phyloP scores from a whole-genome alignment of 139 green algal genomes.

The Tetraselmis chui region DNA sequence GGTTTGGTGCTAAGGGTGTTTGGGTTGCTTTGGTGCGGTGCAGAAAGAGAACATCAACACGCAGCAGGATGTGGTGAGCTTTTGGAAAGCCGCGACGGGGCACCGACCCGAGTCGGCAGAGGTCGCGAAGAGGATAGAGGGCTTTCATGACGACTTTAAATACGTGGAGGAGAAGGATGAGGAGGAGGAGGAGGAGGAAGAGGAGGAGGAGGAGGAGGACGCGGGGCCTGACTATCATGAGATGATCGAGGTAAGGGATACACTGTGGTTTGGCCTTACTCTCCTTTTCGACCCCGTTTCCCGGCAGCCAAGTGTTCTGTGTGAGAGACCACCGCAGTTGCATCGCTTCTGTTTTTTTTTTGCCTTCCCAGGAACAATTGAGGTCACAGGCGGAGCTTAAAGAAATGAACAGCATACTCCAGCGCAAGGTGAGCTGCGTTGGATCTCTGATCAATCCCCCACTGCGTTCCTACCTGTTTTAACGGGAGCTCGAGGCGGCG shows the following conservation, averaged over 20 bases:
- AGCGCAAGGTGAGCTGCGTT: background rate
- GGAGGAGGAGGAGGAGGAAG: background rate
- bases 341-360: too few species aligned
- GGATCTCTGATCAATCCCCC: too few species aligned
- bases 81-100: background rate
- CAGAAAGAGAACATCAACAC: background rate
- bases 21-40: background rate
- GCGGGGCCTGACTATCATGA: background rate
- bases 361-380: background rate
- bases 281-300: too few species aligned
- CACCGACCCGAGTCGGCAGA: background rate
- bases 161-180: background rate
- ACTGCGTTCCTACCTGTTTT: too few species aligned
- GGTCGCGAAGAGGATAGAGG: background rate
- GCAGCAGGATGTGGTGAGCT: background rate
- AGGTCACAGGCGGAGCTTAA: background rate
- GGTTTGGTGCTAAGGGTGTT: background rate
- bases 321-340: too few species aligned
- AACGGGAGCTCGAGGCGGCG: too few species aligned
- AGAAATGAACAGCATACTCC: background rate
- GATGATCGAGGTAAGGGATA: background rate
- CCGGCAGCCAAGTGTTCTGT: too few species aligned
- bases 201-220: background rate
- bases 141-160: background rate
- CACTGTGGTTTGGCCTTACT: too few species aligned